These are phyloP conservation scores for Colletotrichum caudatum DNA, from an alignment of 2,329 filamentous ascomycete genomes.

Conservation along the genomic window DNA sequence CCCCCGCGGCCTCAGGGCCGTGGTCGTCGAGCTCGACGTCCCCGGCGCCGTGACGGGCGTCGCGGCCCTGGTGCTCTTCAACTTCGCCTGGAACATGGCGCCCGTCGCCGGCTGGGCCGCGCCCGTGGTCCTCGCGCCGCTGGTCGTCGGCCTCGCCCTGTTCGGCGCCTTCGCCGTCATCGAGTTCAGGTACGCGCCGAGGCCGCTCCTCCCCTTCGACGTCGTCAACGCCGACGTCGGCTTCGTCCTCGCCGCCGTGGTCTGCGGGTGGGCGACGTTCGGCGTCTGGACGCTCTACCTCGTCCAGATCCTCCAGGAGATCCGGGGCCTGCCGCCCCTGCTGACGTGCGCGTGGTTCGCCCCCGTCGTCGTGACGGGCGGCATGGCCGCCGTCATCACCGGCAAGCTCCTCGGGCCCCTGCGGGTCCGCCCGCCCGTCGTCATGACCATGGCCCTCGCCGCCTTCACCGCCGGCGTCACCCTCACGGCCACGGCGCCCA, in stretches of 20 bases:
- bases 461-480: conserved; percentile 58
- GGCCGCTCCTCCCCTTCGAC: conserved; percentile 70
- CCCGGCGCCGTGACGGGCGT: conserved; percentile 61
- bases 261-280: conserved; percentile 66
- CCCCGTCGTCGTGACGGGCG: conserved; percentile 58
- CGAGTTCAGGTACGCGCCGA: conserved; percentile 59
- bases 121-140: conserved; percentile 66
- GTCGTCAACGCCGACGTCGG: conserved; percentile 60
- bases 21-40: conserved; percentile 53
- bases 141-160: conserved; percentile 69
- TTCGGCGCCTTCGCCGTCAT: conserved; percentile 68
- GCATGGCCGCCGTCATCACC: conserved; percentile 58
- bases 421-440: conserved; percentile 52
- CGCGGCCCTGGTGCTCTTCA: conserved; percentile 69
- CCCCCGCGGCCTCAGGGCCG: conserved; percentile 37
- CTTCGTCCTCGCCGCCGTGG: conserved; percentile 68
- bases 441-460: conserved; percentile 59
- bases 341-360: conserved; percentile 59
- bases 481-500: conserved; percentile 61
- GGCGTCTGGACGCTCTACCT: conserved; percentile 67
- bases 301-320: conserved; percentile 61
- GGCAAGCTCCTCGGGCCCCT: conserved; percentile 56
- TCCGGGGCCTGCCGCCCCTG: conserved; percentile 57
- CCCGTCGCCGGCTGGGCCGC: conserved; percentile 69
- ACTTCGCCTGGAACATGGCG: conserved; percentile 76